Evolutionary conservation across 306 rosid species (phyloP).

Genomic region (Comarum palustre): DNA sequence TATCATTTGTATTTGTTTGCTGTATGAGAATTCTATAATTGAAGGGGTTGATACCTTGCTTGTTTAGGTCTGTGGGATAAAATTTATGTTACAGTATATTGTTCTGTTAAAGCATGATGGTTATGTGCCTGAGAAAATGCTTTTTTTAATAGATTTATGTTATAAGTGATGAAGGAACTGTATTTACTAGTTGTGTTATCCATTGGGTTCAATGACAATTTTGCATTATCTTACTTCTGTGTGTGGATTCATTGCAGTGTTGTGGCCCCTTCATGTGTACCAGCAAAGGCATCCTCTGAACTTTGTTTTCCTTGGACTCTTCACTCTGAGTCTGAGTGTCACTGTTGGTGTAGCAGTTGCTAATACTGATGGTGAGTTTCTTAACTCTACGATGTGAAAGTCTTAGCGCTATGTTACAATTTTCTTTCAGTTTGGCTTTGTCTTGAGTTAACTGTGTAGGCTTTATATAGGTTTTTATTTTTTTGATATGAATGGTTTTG

Average conservation of each 20-base stretch:
- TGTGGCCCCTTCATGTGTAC: constrained; percentile 76
- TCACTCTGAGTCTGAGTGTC: constrained; percentile 68
- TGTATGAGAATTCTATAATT: background rate
- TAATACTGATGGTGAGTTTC: constrained; percentile 64
- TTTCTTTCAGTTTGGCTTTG: background rate
- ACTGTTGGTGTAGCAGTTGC: constrained; percentile 85
- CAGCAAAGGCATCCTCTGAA: constrained; percentile 88
- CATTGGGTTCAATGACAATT: background rate
- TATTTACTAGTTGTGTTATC: background rate
- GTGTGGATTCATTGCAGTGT: constrained; percentile 43
- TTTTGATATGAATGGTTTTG: background rate
- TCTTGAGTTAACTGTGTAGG: background rate
- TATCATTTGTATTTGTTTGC: background rate
- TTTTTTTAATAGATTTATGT: background rate
- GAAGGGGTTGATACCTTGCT: background rate
- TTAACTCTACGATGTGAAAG: background rate
- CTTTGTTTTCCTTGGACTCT: constrained; percentile 79
- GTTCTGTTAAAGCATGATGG: too few relatives aligned
- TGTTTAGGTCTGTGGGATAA: background rate
- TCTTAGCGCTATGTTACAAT: background rate
- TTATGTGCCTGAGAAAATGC: background rate
- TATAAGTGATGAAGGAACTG: background rate
- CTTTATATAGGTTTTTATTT: background rate
- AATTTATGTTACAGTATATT: too few relatives aligned
- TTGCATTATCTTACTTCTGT: background rate